Percentiles rank a stretch among this genome's conserved stretches.
Evolutionary conservation across 2,329 filamentous ascomycete species (phyloP).

Genomic region (Sordariomycetes sp.): DNA sequence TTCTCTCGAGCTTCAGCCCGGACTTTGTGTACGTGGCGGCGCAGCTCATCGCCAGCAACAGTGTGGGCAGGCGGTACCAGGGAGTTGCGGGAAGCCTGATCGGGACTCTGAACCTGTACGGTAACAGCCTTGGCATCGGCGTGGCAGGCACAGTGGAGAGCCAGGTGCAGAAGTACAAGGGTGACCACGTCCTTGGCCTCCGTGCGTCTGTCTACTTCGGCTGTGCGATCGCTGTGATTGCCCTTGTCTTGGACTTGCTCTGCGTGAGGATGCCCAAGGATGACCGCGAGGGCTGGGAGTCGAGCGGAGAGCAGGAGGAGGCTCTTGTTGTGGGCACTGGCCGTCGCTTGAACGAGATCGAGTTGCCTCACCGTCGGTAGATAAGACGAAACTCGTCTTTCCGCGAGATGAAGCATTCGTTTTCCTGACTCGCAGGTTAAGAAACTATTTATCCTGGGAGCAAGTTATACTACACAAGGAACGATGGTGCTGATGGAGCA

Average conservation of each 20-base stretch:
- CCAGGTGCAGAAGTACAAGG: constrained; percentile 14
- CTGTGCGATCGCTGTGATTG: constrained; percentile 24
- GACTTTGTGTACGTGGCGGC: constrained; percentile 58
- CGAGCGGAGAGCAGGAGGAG: constrained; percentile 1
- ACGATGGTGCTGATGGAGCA: too few species aligned
- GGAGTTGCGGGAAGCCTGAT: constrained; percentile 43
- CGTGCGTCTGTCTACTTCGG: constrained; percentile 29
- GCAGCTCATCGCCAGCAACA: constrained; percentile 48
- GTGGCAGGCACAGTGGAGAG: constrained; percentile 55
- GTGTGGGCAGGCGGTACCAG: constrained; percentile 31
- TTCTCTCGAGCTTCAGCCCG: constrained; percentile 53
- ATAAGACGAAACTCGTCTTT: too few species aligned
- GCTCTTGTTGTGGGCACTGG: background rate
- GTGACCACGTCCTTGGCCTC: constrained; percentile 19
- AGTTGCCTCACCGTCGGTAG: background rate
- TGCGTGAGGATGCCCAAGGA: constrained; percentile 6
- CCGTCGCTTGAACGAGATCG: background rate
- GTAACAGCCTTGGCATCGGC: constrained; percentile 54
- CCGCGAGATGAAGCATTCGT: too few species aligned
- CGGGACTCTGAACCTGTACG: constrained; percentile 58
- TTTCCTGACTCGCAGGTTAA: too few species aligned
- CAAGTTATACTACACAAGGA: too few species aligned
- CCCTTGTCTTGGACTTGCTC: constrained; percentile 16
- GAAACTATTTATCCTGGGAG: too few species aligned
- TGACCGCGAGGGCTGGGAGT: constrained; percentile 4